Base-by-base conservation (phyloP, 495 filamentous ascomycete genomes). In the Penicillium odoratum region DNA sequence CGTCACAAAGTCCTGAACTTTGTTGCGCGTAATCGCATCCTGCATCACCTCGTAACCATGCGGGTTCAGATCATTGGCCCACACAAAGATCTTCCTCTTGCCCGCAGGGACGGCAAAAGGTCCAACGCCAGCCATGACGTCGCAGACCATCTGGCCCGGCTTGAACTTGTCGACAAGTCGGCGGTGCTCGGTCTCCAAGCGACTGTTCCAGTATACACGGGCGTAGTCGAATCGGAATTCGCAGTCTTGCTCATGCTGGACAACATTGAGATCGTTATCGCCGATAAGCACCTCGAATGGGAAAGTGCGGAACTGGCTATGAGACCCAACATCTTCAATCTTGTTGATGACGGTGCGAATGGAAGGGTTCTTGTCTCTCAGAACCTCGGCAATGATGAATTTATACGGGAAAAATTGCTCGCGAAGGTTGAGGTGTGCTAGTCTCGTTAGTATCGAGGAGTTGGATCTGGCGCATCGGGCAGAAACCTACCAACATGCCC, bases 41-140 rank as follows among this genome's bases (percentile, higher is more conserved):
- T 77, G 64, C 68, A 99, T 84, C 49, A 82, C 84, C 48, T 76
- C 80, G 70, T 83, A 89, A 55, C 91, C 92, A 55, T 94, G 89
- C 5, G 94, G 94, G 64, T 99, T 99, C 66, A 97, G 83, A 67
- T 99, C 94, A 69, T 98, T 98, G 10, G 92, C 94, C 88, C 89
- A 96, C 38, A 97, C 93, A 62, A 97, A 93, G n/a, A 91, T 88
- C 46, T 83, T 83, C 71, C 88, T 92, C 76, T 88, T 93, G 28
- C 90, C 94, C 1, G 94, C 93, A 0, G 94, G 94, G 3, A 98
- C 78, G 30, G 93, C 93, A 70, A 99, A 99, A 1, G 94, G 94
- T 1, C 94, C 94, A 44, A 99, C 90, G 33, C 94, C 94, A 8
- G 93, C 93, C 94, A 99, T 99, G 57, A 97, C 90, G 70, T 99